Conservation (phyloP, 805 yeast species). For the Saccharomyces cerevisiae region DNA sequence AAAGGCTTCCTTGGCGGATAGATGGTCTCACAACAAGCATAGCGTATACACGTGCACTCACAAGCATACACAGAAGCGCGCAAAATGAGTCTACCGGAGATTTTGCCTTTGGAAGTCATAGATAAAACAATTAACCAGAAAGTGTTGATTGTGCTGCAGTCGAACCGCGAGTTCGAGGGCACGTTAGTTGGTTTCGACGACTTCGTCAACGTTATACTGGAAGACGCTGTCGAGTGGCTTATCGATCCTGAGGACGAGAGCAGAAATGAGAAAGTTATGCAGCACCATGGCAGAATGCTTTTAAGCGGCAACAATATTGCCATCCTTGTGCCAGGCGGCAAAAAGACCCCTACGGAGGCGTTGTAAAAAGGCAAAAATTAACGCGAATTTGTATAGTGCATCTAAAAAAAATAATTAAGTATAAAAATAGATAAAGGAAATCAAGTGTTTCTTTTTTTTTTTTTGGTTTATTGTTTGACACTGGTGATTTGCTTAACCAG, state of each 20-base stretch:
- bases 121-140: constrained; percentile 79
- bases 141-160: constrained; percentile 61
- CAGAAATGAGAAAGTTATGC: constrained; percentile 36
- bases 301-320: constrained; percentile 66
- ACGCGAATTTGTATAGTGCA: neutral
- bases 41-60: neutral
- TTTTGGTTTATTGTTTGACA: neutral
- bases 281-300: constrained; percentile 49
- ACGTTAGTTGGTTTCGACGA: constrained; percentile 89
- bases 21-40: neutral
- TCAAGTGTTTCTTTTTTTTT: neutral
- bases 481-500: constrained; percentile 9
- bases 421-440: neutral
- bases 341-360: constrained; percentile 5
- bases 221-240: constrained; percentile 44
- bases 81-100: constrained; percentile 20
- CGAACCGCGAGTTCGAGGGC: constrained; percentile 76
- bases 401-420: neutral
- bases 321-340: constrained; percentile 55
- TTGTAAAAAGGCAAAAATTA: neutral
- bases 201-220: constrained; percentile 83
- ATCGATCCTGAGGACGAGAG: constrained; percentile 12
- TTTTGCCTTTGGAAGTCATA: constrained; percentile 72
- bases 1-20: neutral
- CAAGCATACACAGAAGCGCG: neutral